Base-by-base conservation (phyloP, 2,329 filamentous ascomycete genomes). In the Dryadomyces quercus-mongolicae region DNA sequence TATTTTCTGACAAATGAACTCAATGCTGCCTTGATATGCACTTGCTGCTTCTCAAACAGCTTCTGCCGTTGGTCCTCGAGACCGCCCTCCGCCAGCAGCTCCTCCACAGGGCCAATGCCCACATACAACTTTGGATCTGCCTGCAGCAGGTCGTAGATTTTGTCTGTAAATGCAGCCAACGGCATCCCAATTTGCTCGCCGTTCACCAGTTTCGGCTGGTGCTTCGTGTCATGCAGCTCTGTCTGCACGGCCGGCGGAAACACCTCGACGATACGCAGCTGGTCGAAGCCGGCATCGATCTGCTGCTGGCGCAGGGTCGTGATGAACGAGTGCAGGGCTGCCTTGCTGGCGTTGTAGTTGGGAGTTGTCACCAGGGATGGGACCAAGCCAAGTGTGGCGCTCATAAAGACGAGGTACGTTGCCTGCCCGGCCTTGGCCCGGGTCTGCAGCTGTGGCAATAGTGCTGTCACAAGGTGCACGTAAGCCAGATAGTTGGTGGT, bases 181-280 rank as follows among this genome's bases (percentile, higher is more conserved):
- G 75, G 74, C 71, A 80, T 78, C 3, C 74, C 76, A 13, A 78
- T 54, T 6, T 63, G 59, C 2, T 66, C 65, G 4, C 74, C 74
- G 7, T 62, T 60, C 16, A 71, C 66, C 22, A 69, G 54, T n/a
- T 71, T 71, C 56, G 73, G 64, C 57, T 73, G 67, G 57, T 65
- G 63, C 48, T 53, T 56, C 7, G 58, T 54, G 55, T 66, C 70
- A 57, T 77, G 74, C 9, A 77, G 59, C 60, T 77, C 74, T 5
- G 72, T 72, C 62, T 68, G 61, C 52, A 70, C 62, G 7, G 66
- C 63, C 22, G 66, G 66, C 54, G 73, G 72, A 45, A 70, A 71
- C 13, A 76, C 60, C 59, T 78, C 72, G 42, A 75, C 65, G 1
- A 76, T 62, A 10, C 60, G 62, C 34, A 64, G 58, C 10, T 38